Evolutionary conservation across 1,139 yeast species (phyloP), one percentile per base, ranked within the genome.

Genomic region (Arxiozyma slooffiae): DNA sequence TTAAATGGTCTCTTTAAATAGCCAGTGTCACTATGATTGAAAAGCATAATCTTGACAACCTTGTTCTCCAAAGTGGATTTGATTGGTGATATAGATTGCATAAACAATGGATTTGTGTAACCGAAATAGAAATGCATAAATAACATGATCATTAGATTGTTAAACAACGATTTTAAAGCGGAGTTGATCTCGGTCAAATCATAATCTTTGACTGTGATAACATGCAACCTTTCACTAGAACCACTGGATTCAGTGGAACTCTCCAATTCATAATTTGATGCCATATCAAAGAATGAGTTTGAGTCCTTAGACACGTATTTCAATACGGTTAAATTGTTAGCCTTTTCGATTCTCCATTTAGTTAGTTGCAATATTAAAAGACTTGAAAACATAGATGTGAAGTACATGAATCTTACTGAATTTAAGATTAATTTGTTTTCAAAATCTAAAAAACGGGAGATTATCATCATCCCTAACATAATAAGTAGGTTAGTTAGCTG

Each of bases 91-190:
- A 94, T 79, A 55, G 92, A 82, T 75, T 92, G 98, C 88, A 92
- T 86, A 60, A 94, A 81, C 70, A 92, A 80, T 54, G 98, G 99
- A 74, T 92, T 90, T 71, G 97, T 88, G 79, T 88, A 94, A 72
- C 88, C 85, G 95, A 94, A 82, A 81, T 92, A 90, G 56, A 92
- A 64, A 72, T 92, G 98, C 97, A 92, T 90, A 81, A 92, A 86
- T 36, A 85, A 96, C 94, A 94, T 90, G 96, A 92, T 89, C 64
- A 95, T 96, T 63, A 89, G 69, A 56, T 95, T 86, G 59, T 95
- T 86, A 76, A 85, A 82, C 59, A 88, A 79, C 58, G 95, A 78
- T 72, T 85, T 87, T 70, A 90, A 78, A 55, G 87, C 82, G 48
- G 78, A 55, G 68, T 85, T 82, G 57, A 90, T 78, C 73, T 90